Evolutionary conservation across 1,284 basidiomycete genomes (phyloP).

Genomic region (Leccinum pseudoinsigne): DNA sequence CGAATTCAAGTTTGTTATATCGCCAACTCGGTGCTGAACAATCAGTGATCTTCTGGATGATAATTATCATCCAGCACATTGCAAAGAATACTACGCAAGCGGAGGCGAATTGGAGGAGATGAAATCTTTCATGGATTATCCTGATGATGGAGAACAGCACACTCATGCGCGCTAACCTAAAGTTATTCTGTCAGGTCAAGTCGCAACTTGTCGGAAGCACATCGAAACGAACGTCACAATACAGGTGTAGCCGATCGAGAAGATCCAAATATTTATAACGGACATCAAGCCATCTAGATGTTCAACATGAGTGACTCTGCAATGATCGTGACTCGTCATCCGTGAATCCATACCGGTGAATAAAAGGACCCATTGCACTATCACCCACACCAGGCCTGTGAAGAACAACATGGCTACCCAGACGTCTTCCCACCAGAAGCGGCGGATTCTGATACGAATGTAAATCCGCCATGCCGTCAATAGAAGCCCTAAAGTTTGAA

Average conservation of each 20-base stretch:
- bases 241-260: background rate
- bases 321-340: background rate
- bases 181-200: background rate
- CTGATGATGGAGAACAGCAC: constrained; percentile 11
- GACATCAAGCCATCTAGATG: background rate
- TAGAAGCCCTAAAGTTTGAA: constrained; percentile 8
- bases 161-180: constrained; percentile 4
- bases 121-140: background rate
- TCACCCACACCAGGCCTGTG: background rate
- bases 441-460: constrained; percentile 13
- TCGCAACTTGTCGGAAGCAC: background rate
- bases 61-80: constrained; percentile 4
- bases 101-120: constrained; percentile 7
- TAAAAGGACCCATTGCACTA: constrained; percentile 4
- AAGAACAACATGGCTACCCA: constrained; percentile 8
- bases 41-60: constrained; percentile 1
- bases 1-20: background rate
- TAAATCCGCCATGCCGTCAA: constrained; percentile 14
- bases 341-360: background rate
- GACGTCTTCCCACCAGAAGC: constrained; percentile 19
- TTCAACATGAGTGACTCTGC: background rate
- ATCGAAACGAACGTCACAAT: constrained; percentile 2
- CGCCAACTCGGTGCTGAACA: constrained; percentile 9
- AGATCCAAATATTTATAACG: background rate
- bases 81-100: constrained; percentile 4